Evolutionary conservation across 2,329 filamentous ascomycete species (phyloP).

Genomic region (Rosellinia necatrix): DNA sequence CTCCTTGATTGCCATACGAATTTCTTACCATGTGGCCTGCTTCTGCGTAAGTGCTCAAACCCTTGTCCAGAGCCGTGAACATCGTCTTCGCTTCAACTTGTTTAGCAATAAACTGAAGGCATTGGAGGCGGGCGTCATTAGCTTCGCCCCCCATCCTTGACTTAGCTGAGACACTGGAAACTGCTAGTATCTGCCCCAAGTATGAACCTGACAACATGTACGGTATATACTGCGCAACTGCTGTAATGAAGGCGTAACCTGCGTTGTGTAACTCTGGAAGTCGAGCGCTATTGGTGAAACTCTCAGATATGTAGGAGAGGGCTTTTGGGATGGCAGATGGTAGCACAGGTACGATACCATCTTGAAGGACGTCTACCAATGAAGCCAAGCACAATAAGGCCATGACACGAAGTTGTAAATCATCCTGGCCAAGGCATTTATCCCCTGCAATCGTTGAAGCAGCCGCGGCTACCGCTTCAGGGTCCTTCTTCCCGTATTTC

Average conservation of each 20-base stretch:
- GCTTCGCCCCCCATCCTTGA: slow-evolving; percentile 64
- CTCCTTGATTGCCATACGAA: background rate
- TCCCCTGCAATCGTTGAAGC: slow-evolving; percentile 77
- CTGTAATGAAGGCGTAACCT: slow-evolving; percentile 76
- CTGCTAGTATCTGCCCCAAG: slow-evolving; percentile 70
- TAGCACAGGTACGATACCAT: slow-evolving; percentile 82
- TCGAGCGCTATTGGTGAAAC: slow-evolving; percentile 56
- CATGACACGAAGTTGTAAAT: slow-evolving; percentile 76
- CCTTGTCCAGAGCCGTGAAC: slow-evolving; percentile 72
- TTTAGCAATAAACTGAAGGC: slow-evolving; percentile 75
- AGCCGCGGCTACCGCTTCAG: slow-evolving; percentile 74
- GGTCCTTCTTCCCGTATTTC: slow-evolving; percentile 92
- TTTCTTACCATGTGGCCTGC: slow-evolving; percentile 65
- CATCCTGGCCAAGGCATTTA: slow-evolving; percentile 74
- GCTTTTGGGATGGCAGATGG: slow-evolving; percentile 75
- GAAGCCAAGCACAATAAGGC: slow-evolving; percentile 89
- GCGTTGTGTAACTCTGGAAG: slow-evolving; percentile 77
- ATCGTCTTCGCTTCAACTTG: slow-evolving; percentile 78
- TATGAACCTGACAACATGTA: slow-evolving; percentile 84
- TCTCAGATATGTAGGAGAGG: slow-evolving; percentile 71
- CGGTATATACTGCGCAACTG: slow-evolving; percentile 80
- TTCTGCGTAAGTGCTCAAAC: slow-evolving; percentile 68
- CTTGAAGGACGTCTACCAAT: slow-evolving; percentile 83
- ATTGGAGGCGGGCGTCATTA: slow-evolving; percentile 67
- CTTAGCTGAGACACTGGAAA: slow-evolving; percentile 74